Conservation (phyloP, 75 land plant species). For the Picea glauca region DNA sequence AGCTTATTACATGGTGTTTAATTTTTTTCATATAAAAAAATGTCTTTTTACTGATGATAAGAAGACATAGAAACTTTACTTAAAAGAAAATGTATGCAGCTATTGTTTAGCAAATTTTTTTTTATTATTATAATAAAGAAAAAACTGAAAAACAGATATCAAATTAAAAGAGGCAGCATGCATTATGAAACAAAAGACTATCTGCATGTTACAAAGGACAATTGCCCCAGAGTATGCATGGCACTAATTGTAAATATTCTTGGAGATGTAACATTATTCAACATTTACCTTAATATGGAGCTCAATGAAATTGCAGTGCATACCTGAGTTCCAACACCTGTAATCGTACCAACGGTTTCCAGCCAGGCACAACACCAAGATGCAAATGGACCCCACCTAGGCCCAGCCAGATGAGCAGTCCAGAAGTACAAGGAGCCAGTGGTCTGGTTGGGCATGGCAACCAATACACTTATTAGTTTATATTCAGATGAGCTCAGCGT, state of each 20-base stretch:
- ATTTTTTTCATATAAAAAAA: too few species aligned
- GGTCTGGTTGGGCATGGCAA: slow-evolving; percentile 38
- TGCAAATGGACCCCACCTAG: slow-evolving; percentile 86
- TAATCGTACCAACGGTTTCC: slow-evolving; percentile 82
- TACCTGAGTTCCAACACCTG: slow-evolving; percentile 91
- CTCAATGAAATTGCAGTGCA: not conserved
- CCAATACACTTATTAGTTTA: not conserved
- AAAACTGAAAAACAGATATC: not conserved
- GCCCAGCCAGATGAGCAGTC: slow-evolving; percentile 93
- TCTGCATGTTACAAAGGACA: not conserved
- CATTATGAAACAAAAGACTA: slow-evolving; percentile 5
- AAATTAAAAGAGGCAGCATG: not conserved
- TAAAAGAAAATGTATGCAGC: not conserved
- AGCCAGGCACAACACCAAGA: slow-evolving; percentile 98
- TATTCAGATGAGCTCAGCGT: not conserved
- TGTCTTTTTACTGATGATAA: not conserved
- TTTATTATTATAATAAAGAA: not conserved
- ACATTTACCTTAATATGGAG: not conserved
- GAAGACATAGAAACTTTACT: not conserved
- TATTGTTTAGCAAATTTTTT: not conserved
- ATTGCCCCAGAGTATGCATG: not conserved
- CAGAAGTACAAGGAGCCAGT: slow-evolving; percentile 92
- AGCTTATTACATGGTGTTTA: too few species aligned
- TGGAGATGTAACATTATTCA: not conserved
- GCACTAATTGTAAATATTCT: not conserved